Evolutionary conservation across 148 eudicot species (phyloP).

Genomic region (Rhododendron griersonianum): DNA sequence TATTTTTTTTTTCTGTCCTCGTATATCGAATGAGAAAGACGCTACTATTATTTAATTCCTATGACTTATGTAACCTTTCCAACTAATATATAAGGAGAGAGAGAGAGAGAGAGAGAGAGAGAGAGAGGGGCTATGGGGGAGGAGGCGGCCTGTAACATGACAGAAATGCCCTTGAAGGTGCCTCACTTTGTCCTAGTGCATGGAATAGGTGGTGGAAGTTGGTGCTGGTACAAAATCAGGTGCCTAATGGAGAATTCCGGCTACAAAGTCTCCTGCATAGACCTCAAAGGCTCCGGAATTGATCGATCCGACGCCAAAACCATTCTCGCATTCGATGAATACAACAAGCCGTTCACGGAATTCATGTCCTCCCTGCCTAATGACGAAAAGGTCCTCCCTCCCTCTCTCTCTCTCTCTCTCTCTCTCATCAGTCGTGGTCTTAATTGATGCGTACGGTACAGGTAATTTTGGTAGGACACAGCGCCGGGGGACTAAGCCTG

Average conservation of each 20-base stretch:
- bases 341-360: constrained; percentile 62
- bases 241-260: constrained; percentile 61
- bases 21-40: too few species aligned
- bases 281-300: constrained; percentile 65
- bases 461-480: constrained; percentile 89
- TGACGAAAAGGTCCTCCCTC: constrained; percentile 41
- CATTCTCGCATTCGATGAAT: constrained; percentile 46
- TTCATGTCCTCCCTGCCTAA: constrained; percentile 51
- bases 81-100: not conserved
- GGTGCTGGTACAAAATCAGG: constrained; percentile 89
- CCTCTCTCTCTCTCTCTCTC: not conserved
- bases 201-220: constrained; percentile 65
- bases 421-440: not conserved
- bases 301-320: constrained; percentile 41
- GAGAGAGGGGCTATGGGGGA: constrained; percentile 12
- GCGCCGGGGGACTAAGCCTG: constrained; percentile 82
- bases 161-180: constrained; percentile 9
- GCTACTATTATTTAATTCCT: too few species aligned
- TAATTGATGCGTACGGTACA: constrained; percentile 11
- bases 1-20: too few species aligned
- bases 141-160: constrained; percentile 18
- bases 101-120: not conserved
- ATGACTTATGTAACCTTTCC: not conserved
- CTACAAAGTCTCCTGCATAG: constrained; percentile 52
- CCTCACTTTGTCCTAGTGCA: constrained; percentile 75